phyloP scores from a whole-genome alignment of 1,139 yeast genomes.

The Candida sanyaensis region DNA sequence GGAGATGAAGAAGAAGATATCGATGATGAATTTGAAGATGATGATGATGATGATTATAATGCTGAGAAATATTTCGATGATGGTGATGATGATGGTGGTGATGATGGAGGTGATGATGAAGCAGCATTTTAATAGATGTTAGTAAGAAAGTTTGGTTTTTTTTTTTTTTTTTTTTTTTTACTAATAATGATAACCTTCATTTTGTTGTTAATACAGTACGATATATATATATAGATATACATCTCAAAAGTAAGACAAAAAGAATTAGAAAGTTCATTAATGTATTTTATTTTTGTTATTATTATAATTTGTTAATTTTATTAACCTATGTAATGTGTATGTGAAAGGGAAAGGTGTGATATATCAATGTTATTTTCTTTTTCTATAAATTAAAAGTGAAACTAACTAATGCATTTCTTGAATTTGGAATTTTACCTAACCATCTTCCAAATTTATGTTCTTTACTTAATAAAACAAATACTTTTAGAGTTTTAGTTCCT shows the following conservation, averaged over 20 bases:
- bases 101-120: slow-evolving; percentile 82
- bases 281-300: not conserved
- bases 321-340: not conserved
- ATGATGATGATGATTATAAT: slow-evolving; percentile 65
- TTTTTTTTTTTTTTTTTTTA: no score
- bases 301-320: not conserved
- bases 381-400: slow-evolving; percentile 37
- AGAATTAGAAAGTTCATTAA: not conserved
- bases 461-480: slow-evolving; percentile 71
- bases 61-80: slow-evolving; percentile 62
- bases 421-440: slow-evolving; percentile 46
- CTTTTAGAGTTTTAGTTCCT: slow-evolving; percentile 48
- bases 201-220: no score
- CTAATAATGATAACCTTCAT: no score
- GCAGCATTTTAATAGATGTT: slow-evolving; percentile 58
- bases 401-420: slow-evolving; percentile 43
- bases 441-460: slow-evolving; percentile 91
- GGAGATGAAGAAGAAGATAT: slow-evolving; percentile 46
- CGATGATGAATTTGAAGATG: slow-evolving; percentile 63
- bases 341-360: no score
- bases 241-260: no score
- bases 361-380: no score
- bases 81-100: slow-evolving; percentile 79
- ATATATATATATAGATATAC: no score
- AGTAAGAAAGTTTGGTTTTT: no score